Percentiles rank a stretch among this genome's conserved stretches.
Conservation (phyloP, 306 rosid species). For the Rosa persica region DNA sequence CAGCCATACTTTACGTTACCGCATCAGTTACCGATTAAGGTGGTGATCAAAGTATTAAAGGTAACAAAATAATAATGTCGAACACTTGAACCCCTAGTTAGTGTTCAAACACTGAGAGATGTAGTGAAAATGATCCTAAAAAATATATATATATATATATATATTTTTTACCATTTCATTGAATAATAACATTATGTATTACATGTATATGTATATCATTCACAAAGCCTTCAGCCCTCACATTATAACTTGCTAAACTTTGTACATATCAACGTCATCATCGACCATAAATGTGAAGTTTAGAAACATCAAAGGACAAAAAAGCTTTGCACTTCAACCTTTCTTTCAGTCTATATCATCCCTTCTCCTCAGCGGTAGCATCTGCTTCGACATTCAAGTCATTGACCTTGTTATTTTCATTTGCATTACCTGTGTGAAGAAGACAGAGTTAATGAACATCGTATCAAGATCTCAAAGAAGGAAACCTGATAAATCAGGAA, state of each 20-base stretch:
- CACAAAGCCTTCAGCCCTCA: not conserved
- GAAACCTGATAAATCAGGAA: not conserved
- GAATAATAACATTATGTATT: not conserved
- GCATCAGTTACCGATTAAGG: too few species aligned
- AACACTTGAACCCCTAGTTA: not conserved
- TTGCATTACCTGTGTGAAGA: conserved; percentile 43
- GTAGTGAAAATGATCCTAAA: not conserved
- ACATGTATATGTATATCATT: not conserved
- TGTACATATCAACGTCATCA: not conserved
- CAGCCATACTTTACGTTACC: too few species aligned
- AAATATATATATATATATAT: too few species aligned
- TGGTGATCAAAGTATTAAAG: too few species aligned
- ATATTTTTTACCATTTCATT: not conserved
- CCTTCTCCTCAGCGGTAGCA: conserved; percentile 48
- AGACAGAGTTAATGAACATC: not conserved
- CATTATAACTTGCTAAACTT: not conserved
- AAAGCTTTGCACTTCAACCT: conserved; percentile 42
- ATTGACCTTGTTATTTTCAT: conserved; percentile 52
- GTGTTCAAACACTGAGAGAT: not conserved
- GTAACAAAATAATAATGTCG: not conserved
- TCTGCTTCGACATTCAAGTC: conserved; percentile 82
- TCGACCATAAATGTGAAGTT: not conserved
- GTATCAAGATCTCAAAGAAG: not conserved
- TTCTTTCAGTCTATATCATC: conserved; percentile 89
- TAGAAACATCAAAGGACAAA: not conserved